A percentile compares a stretch with the other conserved stretches of the same genome.
Evolutionary conservation across 352 stramenopile species (phyloP).

Genomic region (Pilasporangium apinafurcum): DNA sequence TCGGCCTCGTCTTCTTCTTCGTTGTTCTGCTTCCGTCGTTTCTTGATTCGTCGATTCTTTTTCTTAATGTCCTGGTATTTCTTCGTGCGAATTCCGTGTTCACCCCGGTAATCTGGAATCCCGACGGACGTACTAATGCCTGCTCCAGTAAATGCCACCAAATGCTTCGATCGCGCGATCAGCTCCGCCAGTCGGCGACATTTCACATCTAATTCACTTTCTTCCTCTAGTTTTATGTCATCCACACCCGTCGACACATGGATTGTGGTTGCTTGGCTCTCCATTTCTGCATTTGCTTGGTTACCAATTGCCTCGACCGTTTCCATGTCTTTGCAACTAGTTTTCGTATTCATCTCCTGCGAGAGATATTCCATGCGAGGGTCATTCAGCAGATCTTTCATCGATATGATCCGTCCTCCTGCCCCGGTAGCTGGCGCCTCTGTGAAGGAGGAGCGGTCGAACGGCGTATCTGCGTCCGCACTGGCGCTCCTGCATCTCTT

Average conservation of each 20-base stretch:
- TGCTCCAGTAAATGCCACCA: constrained; percentile 78
- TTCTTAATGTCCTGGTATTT: constrained; percentile 36
- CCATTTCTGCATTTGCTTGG: constrained; percentile 1
- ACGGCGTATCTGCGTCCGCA: no score
- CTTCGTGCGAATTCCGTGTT: constrained; percentile 74
- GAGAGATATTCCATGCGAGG: no score
- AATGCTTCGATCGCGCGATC: constrained; percentile 50
- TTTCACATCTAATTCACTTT: constrained; percentile 36
- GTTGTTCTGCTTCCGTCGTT: neutral
- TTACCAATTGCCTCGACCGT: constrained; percentile 7
- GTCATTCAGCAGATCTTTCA: constrained; percentile 8
- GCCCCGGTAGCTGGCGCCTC: neutral
- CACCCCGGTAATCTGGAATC: constrained; percentile 77
- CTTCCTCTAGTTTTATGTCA: constrained; percentile 4
- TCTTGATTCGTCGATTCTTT: constrained; percentile 7
- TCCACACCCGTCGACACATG: neutral
- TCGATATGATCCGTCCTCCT: constrained; percentile 3
- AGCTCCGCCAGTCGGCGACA: constrained; percentile 53
- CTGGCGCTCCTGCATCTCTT: no score
- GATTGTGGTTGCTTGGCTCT: neutral
- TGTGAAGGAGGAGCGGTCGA: no score
- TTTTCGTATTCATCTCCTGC: no score
- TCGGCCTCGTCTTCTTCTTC: constrained; percentile 5
- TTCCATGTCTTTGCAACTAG: neutral
- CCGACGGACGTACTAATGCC: constrained; percentile 77